Evolutionary conservation across 129 eudicot species (phyloP).

Genomic region (Helichrysum umbraculigerum): DNA sequence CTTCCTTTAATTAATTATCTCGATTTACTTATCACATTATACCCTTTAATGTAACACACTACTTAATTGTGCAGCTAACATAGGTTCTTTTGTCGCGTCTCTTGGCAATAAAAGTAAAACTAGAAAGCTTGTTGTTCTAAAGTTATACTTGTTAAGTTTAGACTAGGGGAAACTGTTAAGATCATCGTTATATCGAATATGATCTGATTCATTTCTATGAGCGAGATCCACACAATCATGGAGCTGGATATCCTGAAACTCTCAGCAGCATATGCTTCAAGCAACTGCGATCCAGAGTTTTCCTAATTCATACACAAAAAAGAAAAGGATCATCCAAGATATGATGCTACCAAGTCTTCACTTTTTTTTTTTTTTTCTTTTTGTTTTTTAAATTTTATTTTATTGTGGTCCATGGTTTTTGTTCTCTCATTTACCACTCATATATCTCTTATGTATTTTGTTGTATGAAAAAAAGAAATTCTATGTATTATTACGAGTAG

Average conservation of each 20-base stretch:
- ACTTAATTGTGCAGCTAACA: too few relatives aligned
- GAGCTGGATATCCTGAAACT: conserved; percentile 14
- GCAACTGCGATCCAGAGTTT: neutral
- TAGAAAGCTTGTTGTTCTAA: too few relatives aligned
- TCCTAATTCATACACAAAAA: neutral
- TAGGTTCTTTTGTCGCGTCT: too few relatives aligned
- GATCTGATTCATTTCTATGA: neutral
- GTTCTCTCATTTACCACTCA: conserved; percentile 13
- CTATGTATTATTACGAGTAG: neutral
- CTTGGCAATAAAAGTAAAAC: too few relatives aligned
- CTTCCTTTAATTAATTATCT: too few relatives aligned
- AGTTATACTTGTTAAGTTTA: too few relatives aligned
- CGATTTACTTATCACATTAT: too few relatives aligned
- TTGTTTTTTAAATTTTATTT: neutral
- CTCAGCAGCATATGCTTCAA: conserved; percentile 19
- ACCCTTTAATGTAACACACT: too few relatives aligned
- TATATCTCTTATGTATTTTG: too few relatives aligned
- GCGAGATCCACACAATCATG: neutral
- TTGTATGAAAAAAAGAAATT: neutral
- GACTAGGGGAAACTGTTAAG: too few relatives aligned
- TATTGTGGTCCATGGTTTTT: conserved; percentile 14
- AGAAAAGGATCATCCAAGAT: neutral
- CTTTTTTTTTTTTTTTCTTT: neutral
- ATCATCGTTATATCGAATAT: conserved; percentile 6
- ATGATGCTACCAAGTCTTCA: neutral